Evolutionary conservation across 129 eudicot genomes (phyloP).

Genomic region (Flaveria sonorensis): DNA sequence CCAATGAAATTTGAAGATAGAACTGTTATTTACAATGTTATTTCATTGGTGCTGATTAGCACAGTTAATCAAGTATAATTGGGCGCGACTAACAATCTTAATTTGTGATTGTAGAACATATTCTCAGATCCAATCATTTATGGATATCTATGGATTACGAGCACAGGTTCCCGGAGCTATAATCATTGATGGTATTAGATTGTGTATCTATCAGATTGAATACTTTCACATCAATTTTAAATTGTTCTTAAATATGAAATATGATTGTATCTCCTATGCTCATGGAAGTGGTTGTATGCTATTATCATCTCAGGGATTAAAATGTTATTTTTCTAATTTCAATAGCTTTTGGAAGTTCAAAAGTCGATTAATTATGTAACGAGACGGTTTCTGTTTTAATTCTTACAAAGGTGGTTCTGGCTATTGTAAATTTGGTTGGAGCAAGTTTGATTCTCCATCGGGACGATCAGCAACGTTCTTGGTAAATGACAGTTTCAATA

Average conservation of each 20-base stretch:
- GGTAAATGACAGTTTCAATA: slow-evolving; percentile 45
- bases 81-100: slow-evolving; percentile 13
- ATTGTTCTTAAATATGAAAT: slow-evolving; percentile 7
- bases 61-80: background rate
- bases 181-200: slow-evolving; percentile 68
- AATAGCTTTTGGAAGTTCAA: background rate
- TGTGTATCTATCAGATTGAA: background rate
- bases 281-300: background rate
- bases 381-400: slow-evolving; percentile 10
- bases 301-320: background rate
- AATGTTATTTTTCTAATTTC: background rate
- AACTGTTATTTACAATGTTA: background rate
- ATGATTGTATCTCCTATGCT: background rate
- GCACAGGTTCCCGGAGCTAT: slow-evolving; percentile 70
- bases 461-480: slow-evolving; percentile 91
- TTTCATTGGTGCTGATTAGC: background rate
- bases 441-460: slow-evolving; percentile 82
- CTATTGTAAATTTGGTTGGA: slow-evolving; percentile 96
- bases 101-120: slow-evolving; percentile 50
- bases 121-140: slow-evolving; percentile 61
- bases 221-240: background rate
- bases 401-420: slow-evolving; percentile 84
- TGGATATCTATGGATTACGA: slow-evolving; percentile 69
- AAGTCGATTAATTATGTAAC: background rate
- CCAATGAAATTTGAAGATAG: background rate